Evolutionary conservation across 2,329 filamentous ascomycete genomes (phyloP).

Genomic region (Claviceps quebecensis): DNA sequence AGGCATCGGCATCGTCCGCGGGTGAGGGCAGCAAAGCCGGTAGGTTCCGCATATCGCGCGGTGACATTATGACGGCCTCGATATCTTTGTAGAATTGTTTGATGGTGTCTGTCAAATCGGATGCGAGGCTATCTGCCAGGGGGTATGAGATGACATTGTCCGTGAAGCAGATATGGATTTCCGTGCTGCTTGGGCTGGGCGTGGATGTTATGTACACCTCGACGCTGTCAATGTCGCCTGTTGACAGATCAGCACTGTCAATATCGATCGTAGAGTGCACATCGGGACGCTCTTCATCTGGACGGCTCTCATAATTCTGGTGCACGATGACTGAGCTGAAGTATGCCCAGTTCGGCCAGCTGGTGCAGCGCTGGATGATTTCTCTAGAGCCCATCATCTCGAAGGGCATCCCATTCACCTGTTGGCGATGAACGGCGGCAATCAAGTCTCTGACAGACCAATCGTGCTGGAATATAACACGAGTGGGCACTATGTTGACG

Average conservation of each 20-base stretch:
- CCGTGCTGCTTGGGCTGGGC: background rate
- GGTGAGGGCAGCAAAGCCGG: background rate
- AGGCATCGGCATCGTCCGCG: background rate
- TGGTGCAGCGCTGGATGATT: constrained; percentile 1
- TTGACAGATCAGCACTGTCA: constrained; percentile 2
- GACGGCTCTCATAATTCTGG: background rate
- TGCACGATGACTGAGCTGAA: constrained; percentile 1
- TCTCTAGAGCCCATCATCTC: constrained; percentile 2
- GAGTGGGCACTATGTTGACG: background rate
- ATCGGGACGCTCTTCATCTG: background rate
- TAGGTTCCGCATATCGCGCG: background rate
- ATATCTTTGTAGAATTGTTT: background rate
- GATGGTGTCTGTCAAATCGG: background rate
- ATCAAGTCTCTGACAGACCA: constrained; percentile 1
- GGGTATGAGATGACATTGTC: background rate
- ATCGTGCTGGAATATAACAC: background rate
- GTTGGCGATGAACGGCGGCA: background rate
- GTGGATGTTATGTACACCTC: constrained; percentile 3
- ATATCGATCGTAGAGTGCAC: background rate
- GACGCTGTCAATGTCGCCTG: constrained; percentile 3
- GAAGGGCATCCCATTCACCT: background rate
- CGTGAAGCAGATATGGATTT: constrained; percentile 1
- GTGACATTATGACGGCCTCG: background rate
- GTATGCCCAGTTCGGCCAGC: constrained; percentile 1
- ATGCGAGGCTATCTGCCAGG: background rate